phyloP scores from a whole-genome alignment of 768 basidiomycete genomes.

The Suillus sp. region DNA sequence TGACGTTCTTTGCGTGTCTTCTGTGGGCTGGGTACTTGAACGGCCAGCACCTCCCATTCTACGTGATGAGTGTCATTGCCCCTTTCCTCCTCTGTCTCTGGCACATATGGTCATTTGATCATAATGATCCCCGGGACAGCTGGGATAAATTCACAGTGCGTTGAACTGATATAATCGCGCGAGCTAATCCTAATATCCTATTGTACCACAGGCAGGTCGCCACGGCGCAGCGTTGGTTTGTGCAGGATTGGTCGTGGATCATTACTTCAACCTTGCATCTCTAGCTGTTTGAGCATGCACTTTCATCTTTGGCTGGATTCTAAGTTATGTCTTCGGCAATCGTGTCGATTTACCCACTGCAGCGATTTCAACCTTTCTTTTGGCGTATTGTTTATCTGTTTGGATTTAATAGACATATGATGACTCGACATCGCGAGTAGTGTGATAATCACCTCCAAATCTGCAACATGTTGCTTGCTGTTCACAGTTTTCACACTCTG shows the following conservation, averaged over 20 bases:
- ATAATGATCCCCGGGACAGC: neutral
- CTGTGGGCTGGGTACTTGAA: constrained; percentile 55
- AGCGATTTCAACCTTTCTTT: neutral
- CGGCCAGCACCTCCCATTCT: constrained; percentile 40
- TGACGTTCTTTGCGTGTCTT: constrained; percentile 54
- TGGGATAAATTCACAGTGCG: constrained; percentile 1
- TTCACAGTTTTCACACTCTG: too few relatives aligned
- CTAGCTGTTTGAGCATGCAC: neutral
- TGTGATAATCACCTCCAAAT: too few relatives aligned
- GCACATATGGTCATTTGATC: constrained; percentile 6
- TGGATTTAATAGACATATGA: too few relatives aligned
- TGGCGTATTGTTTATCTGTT: neutral
- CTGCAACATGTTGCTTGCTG: too few relatives aligned
- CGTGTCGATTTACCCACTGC: neutral
- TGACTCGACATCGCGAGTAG: too few relatives aligned
- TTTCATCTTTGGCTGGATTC: neutral
- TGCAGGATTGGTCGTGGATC: constrained; percentile 2
- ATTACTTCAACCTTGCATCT: neutral
- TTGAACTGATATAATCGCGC: neutral
- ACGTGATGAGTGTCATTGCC: neutral
- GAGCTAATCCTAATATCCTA: neutral
- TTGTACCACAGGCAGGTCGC: neutral
- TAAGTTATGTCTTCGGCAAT: neutral
- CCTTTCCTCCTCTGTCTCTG: constrained; percentile 1
- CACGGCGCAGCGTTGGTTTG: neutral